phyloP scores from a whole-genome alignment of 352 stramenopile species.

The Globisporangium paroecandrum region DNA sequence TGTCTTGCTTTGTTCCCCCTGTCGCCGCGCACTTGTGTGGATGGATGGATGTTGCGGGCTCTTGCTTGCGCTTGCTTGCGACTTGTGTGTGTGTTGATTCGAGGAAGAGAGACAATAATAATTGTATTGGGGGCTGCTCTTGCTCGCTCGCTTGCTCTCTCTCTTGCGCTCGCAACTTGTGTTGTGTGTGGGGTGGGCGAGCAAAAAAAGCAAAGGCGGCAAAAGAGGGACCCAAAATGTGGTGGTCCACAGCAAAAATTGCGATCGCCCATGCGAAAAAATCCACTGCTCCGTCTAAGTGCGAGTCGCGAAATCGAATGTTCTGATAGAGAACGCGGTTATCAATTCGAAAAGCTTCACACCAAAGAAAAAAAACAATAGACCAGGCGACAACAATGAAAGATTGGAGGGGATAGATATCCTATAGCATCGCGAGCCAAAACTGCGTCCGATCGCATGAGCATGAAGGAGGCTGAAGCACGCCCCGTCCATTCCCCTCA shows the following conservation, averaged over 20 bases:
- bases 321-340: not conserved
- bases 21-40: not conserved
- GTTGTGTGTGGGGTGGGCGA: not conserved
- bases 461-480: not conserved
- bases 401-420: not conserved
- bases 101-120: not conserved
- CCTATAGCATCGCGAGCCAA: not conserved
- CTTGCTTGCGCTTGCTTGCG: not conserved
- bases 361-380: not conserved
- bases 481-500: constrained; percentile 4
- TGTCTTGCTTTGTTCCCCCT: not conserved
- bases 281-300: not conserved
- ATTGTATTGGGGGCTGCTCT: not conserved
- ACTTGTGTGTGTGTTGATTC: not conserved
- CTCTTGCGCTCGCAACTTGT: not conserved
- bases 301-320: not conserved
- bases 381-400: not conserved
- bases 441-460: not conserved
- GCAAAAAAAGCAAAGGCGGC: constrained; percentile 1
- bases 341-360: not conserved
- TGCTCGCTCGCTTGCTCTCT: not conserved
- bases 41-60: not conserved
- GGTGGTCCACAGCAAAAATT: not conserved
- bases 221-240: not conserved
- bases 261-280: not conserved